Evolutionary conservation across 1,139 yeast genomes (phyloP), one percentile per base, ranked within the genome.

Genomic region (Taphrina sp.): DNA sequence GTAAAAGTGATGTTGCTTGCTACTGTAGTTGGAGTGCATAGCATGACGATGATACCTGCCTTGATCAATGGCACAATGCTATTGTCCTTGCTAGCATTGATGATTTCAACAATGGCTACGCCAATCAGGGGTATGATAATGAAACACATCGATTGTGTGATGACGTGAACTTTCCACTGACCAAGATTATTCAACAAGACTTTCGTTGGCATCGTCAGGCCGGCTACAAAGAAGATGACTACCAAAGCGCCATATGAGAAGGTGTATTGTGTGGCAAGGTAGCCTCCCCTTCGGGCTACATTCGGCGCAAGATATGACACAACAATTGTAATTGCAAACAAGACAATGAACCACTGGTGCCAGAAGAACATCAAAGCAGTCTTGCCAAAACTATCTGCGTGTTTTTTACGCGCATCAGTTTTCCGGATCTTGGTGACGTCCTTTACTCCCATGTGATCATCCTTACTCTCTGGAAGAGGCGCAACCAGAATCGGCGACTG

Each of bases 1-100:
- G 96, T 88, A 95, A 88, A 87, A 24, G 88, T 90, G 46, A 88
- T 95, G 67, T 88, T 88, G 3, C 90, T 88, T 0, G 92, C 81
- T 17, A 88, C 95, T 0, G 96, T 88, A 12, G 96, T 89, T 36
- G 96, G 96, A 68, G 95, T 86, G 3, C 92, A 79, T 45, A 86
- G 86, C 1, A 95, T 85, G 44, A 87, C 84, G 34, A 89, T 78
- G 62, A 88, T 70, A 0, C 96, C 96, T 57, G 79, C 85, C 42
- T 88, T 72, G 61, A 87, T 74, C 85, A 92, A 86, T 28, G 78
- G 75, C 63, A 83, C 83, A 34, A 88, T 85, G 3, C 72, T 71
- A 3, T 66, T 62, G 65, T 85, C 75, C 62, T 81, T 67, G 0
- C 92, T 79, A 1, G 74, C 73, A 61, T 76, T 75, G 38, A 88